Evolutionary conservation across 2,329 filamentous ascomycete genomes (phyloP).

Genomic region (Pseudogymnoascus sp.): DNA sequence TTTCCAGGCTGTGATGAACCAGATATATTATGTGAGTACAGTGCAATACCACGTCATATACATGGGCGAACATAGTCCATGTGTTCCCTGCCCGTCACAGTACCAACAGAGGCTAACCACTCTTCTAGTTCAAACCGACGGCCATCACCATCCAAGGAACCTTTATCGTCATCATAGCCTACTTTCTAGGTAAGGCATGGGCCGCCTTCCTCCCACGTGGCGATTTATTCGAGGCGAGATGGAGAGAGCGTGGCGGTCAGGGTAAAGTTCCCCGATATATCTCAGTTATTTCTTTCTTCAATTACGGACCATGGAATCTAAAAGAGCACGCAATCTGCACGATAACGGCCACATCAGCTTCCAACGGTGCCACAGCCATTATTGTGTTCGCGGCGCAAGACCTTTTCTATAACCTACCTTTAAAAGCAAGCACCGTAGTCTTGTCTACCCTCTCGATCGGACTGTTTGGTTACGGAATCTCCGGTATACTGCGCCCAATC

Average conservation of each 20-base stretch:
- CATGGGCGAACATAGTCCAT: background rate
- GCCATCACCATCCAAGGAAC: conserved; percentile 41
- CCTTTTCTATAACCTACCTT: conserved; percentile 38
- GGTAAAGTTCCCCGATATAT: conserved; percentile 39
- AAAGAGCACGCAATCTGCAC: conserved; percentile 50
- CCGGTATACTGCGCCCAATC: conserved; percentile 39
- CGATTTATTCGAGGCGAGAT: conserved; percentile 41
- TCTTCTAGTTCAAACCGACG: conserved; percentile 45
- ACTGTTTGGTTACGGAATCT: conserved; percentile 42
- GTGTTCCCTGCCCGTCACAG: background rate
- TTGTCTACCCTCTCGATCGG: conserved; percentile 42
- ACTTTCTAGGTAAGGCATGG: conserved; percentile 46
- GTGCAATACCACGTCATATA: background rate
- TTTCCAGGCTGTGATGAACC: conserved; percentile 48
- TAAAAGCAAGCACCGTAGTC: conserved; percentile 34
- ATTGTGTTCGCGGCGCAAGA: conserved; percentile 39
- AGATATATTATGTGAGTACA: conserved; percentile 44
- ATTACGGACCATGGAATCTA: conserved; percentile 43
- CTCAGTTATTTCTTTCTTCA: conserved; percentile 37
- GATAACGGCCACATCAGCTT: conserved; percentile 47
- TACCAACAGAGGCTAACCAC: conserved; percentile 10
- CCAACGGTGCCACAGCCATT: conserved; percentile 37
- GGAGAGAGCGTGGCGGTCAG: conserved; percentile 36
- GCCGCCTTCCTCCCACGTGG: conserved; percentile 43
- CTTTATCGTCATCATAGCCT: conserved; percentile 50